Evolutionary conservation across 1,284 basidiomycete species (phyloP).

Genomic region (Ganoderma meredithae): DNA sequence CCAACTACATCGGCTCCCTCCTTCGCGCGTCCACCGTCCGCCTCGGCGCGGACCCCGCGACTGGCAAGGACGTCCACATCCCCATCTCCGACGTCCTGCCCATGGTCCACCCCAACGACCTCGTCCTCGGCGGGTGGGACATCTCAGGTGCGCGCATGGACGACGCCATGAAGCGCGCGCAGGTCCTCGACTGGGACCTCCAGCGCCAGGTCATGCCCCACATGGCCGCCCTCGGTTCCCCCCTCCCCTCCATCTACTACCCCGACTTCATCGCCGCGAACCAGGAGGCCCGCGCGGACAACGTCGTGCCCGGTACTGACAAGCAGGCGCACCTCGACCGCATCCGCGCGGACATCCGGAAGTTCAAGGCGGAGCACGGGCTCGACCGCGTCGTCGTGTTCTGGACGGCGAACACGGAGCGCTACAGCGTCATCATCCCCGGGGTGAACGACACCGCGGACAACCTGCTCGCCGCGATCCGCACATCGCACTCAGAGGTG

Average conservation of each 20-base stretch:
- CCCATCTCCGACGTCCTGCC: constrained; percentile 95
- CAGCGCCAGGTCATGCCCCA: constrained; percentile 93
- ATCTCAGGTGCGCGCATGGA: constrained; percentile 90
- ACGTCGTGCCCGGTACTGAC: constrained; percentile 85
- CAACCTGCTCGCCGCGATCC: constrained; percentile 86
- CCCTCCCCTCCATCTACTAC: constrained; percentile 95
- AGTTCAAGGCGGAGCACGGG: constrained; percentile 87
- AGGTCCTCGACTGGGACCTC: constrained; percentile 96
- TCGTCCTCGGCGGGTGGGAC: constrained; percentile 98
- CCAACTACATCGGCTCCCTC: constrained; percentile 96
- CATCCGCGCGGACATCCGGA: constrained; percentile 91
- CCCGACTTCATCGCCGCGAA: constrained; percentile 98
- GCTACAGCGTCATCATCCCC: constrained; percentile 93
- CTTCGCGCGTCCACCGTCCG: constrained; percentile 95
- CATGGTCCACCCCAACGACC: constrained; percentile 99
- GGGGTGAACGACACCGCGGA: constrained; percentile 97
- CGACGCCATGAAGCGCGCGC: constrained; percentile 92
- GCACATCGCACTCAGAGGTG: constrained; percentile 88
- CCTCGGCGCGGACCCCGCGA: constrained; percentile 84
- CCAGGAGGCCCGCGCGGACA: constrained; percentile 96
- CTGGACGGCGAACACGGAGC: constrained; percentile 99
- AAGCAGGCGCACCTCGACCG: constrained; percentile 94
- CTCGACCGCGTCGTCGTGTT: constrained; percentile 93
- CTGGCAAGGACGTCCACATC: constrained; percentile 92
- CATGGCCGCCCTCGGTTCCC: constrained; percentile 84